Evolutionary conservation across 352 stramenopile species (phyloP), one percentile per base, ranked within the genome.

Genomic region (Blastocystis sp.): DNA sequence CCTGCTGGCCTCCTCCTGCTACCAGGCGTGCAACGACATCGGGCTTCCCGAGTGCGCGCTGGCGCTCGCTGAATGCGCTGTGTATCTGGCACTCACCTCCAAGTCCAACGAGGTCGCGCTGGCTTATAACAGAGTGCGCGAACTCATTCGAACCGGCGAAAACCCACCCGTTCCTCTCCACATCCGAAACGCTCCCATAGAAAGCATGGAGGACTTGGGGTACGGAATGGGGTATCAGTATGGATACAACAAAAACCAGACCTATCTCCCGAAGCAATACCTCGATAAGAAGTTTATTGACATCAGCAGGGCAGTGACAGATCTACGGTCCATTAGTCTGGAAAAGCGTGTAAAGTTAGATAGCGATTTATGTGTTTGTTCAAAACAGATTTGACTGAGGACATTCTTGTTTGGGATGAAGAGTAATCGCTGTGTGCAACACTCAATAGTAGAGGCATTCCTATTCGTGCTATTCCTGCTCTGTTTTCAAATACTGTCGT

Each of bases 21-120:
- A 68, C 41, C 13, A 82, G 13, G 81, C 81, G 4, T 90, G 81
- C 81, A 85, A 89, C 68, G 94, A 93, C 63, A 65, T 95, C 11
- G 94, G 94, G 7, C 95, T 96, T 93, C 94, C 94, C 3, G 94
- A 96, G 79, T 96, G 94, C 76, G 93, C 95, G 55, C 92, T 95
- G 9, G 92, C 94, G 34, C 91, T 96, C 13, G 93, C 93, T 6
- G 93, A 96, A 79, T 94, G 93, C 79, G 93, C 93, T 11, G 94
- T 92, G 20, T 93, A 94, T 90, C 69, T 96, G 39, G 94, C 94
- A n/a, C 92, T 94, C 39, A 93, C 94, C 0, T 92, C 93, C 4
- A 95, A 96, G 89, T 95, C 93, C 0, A 93, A 95, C 63, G 94
- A 96, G 70, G 91, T 95, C 45, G 95, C 95, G 90, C 91, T 91